Evolutionary conservation across 768 basidiomycete species (phyloP), one percentile per base, ranked within the genome.

Genomic region (Suillus ampliporus): DNA sequence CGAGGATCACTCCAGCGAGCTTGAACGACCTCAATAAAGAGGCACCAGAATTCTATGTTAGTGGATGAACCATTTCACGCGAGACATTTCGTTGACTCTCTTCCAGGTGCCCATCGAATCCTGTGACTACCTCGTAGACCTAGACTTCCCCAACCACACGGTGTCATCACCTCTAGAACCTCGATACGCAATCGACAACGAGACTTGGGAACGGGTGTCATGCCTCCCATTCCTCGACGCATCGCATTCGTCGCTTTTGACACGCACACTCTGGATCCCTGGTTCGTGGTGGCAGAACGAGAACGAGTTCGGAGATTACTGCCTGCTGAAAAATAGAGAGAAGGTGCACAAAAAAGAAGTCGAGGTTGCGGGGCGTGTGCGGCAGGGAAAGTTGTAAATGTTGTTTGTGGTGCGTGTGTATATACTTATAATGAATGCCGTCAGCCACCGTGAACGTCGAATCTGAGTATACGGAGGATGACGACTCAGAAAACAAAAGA

Each of bases 41-140:
- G 70, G 90, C 90, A 66, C 69, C 74, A 0, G 86, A 86, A 44
- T 89, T 88, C 66, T 96, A 94, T 76, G 97, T 97, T 71, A 72
- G 88, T 76, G 52, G 37, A 63, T 23, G 37, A 58, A 47, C 53
- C 9, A 17, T 47, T 59, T 31, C 10, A 34, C 43, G 31, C 46
- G 63, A 59, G 48, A 44, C 56, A 14, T 50, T 61, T 60, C 41
- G 40, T 62, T 63, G 56, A 61, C 35, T 38, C 15, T 47, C 48
- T 60, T 37, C 61, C 26, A 91, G 97, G 89, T 92, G 37, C 80
- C 89, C 28, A 77, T 87, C 23, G 78, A 84, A 23, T 79, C 84
- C 44, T 99, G 97, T 73, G 91, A 94, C 74, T 98, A 97, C 76
- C 80, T 99, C 63, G 81, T 99, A 65, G 95, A 98, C 74, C 84